Percentiles rank a stretch among this genome's conserved stretches.
Evolutionary conservation across 139 green algal species (phyloP).

Genomic region (Asterochloris erici): DNA sequence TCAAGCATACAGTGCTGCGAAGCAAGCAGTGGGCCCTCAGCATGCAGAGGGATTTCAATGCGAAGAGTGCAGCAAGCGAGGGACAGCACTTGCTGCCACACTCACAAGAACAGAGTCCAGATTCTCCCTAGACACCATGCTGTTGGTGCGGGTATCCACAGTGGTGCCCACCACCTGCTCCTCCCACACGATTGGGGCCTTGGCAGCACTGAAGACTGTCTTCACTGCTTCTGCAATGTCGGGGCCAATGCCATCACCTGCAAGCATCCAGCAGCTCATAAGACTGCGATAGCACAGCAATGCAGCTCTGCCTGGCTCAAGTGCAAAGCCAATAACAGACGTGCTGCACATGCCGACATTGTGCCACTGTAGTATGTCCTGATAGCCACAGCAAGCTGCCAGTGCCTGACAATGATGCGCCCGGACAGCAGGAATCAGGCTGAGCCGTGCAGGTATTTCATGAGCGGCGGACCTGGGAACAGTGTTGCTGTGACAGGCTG

Average conservation of each 20-base stretch:
- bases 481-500: conserved; percentile 23
- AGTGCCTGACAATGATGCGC: too few species aligned
- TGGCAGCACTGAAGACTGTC: conserved; percentile 76
- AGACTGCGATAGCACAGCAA: too few species aligned
- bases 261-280: conserved; percentile 20
- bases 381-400: too few species aligned
- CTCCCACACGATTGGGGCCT: conserved; percentile 85
- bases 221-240: conserved; percentile 86
- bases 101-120: conserved; percentile 90
- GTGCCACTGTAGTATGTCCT: too few species aligned
- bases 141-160: conserved; percentile 89
- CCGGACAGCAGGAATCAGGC: too few species aligned
- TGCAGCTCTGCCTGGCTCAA: too few species aligned
- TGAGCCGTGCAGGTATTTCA: too few species aligned
- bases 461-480: background rate
- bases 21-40: background rate
- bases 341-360: too few species aligned
- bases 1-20: background rate
- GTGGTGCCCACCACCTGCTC: conserved; percentile 81
- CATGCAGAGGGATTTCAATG: background rate
- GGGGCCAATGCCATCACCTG: conserved; percentile 85
- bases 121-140: conserved; percentile 89
- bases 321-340: too few species aligned
- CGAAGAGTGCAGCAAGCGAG: background rate
- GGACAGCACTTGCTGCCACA: background rate